These are phyloP conservation scores for Yamagishiella unicocca DNA, from an alignment of 139 green algal species.

Conservation along the genomic window DNA sequence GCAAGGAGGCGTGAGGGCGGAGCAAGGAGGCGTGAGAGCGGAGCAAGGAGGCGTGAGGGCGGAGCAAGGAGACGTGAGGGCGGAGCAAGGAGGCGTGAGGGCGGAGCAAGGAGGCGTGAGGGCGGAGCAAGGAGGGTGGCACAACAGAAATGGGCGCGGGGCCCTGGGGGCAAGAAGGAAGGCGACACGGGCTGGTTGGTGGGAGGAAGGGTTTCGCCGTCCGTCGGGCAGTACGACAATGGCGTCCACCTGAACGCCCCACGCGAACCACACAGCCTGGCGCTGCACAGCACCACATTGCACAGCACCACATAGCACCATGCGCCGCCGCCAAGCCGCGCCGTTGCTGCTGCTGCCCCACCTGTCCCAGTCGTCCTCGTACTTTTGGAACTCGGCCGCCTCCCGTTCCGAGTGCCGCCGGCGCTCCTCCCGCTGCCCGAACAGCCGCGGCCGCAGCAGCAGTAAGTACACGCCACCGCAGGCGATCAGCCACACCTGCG, in stretches of 20 bases:
- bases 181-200: too few relatives aligned
- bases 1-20: not conserved
- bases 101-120: not conserved
- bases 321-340: too few relatives aligned
- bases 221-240: too few relatives aligned
- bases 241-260: too few relatives aligned
- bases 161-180: not conserved
- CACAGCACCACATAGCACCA: too few relatives aligned
- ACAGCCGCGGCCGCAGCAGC: constrained; percentile 28
- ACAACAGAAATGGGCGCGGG: not conserved
- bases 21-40: not conserved
- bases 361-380: constrained; percentile 41
- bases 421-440: constrained; percentile 14
- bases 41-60: not conserved
- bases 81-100: not conserved
- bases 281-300: too few relatives aligned
- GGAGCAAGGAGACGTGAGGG: not conserved
- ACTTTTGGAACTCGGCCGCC: not conserved
- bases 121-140: not conserved
- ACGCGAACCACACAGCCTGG: too few relatives aligned
- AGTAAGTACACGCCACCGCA: constrained; percentile 13
- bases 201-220: too few relatives aligned
- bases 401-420: constrained; percentile 1
- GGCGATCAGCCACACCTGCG: constrained; percentile 28
- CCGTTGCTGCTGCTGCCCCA: too few relatives aligned